phyloP scores from a whole-genome alignment of 2,329 filamentous ascomycete species.

The Orbilia blumenaviensis region DNA sequence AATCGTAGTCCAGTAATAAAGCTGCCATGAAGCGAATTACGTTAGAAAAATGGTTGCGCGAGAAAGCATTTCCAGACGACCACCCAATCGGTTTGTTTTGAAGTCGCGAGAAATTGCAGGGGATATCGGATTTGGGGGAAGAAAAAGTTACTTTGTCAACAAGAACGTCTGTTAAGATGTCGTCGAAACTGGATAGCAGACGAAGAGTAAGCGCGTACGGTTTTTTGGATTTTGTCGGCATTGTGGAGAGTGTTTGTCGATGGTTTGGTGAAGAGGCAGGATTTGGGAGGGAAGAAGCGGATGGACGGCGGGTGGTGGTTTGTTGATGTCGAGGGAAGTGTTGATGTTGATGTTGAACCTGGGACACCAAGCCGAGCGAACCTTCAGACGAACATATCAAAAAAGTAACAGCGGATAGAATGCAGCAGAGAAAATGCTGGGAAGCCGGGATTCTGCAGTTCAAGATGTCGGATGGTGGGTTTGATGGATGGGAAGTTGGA shows the following conservation, averaged over 20 bases:
- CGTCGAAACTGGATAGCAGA: conserved; percentile 91
- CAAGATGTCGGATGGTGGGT: background rate
- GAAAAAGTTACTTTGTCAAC: conserved; percentile 82
- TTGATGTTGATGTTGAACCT: conserved; percentile 13
- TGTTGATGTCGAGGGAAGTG: conserved; percentile 25
- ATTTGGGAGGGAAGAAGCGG: background rate
- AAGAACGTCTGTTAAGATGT: conserved; percentile 91
- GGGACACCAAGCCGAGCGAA: background rate
- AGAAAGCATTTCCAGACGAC: background rate
- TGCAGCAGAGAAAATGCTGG: background rate
- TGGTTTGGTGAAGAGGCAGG: background rate
- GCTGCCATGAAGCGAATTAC: conserved; percentile 65
- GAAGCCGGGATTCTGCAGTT: background rate
- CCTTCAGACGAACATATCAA: conserved; percentile 25
- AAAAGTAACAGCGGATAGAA: background rate
- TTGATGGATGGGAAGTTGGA: conserved; percentile 3
- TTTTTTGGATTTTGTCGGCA: conserved; percentile 48
- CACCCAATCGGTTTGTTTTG: conserved; percentile 38
- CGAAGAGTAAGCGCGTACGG: conserved; percentile 78
- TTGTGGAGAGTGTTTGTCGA: background rate
- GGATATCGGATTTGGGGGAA: background rate
- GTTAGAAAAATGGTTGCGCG: conserved; percentile 6
- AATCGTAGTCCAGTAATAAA: conserved; percentile 95
- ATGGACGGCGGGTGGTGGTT: background rate
- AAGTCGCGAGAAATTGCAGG: conserved; percentile 30